These are phyloP conservation scores for Stylonectria norvegica DNA, from an alignment of 2,329 filamentous ascomycete genomes.

Conservation along the genomic window DNA sequence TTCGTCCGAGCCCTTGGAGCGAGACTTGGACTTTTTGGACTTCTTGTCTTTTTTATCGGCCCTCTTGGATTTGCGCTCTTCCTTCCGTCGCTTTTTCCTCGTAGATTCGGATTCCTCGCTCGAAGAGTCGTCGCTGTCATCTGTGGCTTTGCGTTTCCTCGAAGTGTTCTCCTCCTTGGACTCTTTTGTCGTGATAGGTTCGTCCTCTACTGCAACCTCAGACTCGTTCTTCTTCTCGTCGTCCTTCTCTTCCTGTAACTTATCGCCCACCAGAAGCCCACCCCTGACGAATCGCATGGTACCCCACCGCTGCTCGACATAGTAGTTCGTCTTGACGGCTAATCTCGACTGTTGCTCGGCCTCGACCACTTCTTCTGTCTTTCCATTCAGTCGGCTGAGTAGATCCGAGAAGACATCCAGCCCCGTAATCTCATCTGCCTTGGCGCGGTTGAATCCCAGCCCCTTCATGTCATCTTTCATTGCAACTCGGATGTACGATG, in stretches of 20 bases:
- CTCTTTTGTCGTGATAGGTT: constrained; percentile 22
- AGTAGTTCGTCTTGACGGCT: constrained; percentile 68
- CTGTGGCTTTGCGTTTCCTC: constrained; percentile 48
- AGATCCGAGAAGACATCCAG: constrained; percentile 83
- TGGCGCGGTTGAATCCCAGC: constrained; percentile 75
- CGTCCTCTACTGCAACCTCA: constrained; percentile 11
- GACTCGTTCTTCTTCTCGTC: constrained; percentile 12
- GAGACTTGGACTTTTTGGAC: constrained; percentile 41
- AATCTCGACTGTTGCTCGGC: constrained; percentile 66
- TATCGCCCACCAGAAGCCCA: constrained; percentile 64
- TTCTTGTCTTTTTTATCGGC: constrained; percentile 36
- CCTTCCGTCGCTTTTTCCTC: constrained; percentile 37
- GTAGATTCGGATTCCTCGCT: constrained; percentile 30
- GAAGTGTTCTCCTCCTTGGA: constrained; percentile 44
- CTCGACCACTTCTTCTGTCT: constrained; percentile 68
- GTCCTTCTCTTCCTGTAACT: constrained; percentile 42
- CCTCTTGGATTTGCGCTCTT: constrained; percentile 36
- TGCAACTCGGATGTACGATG: constrained; percentile 78
- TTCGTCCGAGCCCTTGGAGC: constrained; percentile 23
- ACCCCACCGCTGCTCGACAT: constrained; percentile 73
- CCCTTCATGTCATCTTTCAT: constrained; percentile 91
- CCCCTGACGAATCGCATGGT: constrained; percentile 82
- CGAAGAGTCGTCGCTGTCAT: constrained; percentile 32
- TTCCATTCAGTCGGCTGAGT: constrained; percentile 85
- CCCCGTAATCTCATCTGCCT: constrained; percentile 76